Conservation (phyloP, 2,329 filamentous ascomycete genomes). For the Metarhizium humberi region DNA sequence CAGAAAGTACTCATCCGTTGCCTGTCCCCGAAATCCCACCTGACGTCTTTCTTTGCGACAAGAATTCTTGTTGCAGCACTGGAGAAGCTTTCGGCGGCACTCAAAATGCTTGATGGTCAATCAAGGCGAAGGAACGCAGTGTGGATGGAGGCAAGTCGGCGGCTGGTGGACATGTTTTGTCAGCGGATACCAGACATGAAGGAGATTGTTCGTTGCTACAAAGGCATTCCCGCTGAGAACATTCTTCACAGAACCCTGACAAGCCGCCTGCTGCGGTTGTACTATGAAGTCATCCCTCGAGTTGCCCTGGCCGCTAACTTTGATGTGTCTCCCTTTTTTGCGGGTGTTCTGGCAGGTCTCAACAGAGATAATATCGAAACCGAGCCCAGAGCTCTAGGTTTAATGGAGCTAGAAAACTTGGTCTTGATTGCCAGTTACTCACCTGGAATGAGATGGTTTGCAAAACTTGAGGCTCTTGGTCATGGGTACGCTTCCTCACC, state of each 20-base stretch:
- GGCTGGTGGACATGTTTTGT: slow-evolving; percentile 65
- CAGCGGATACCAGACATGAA: slow-evolving; percentile 74
- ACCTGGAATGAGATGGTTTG: slow-evolving; percentile 84
- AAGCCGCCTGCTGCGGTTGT: slow-evolving; percentile 72
- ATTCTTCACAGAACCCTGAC: slow-evolving; percentile 68
- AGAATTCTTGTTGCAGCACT: slow-evolving; percentile 71
- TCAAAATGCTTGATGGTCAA: slow-evolving; percentile 50
- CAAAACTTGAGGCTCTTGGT: slow-evolving; percentile 55
- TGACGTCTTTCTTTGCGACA: slow-evolving; percentile 77
- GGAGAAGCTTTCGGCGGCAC: slow-evolving; percentile 60
- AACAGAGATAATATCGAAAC: slow-evolving; percentile 43
- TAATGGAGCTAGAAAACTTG: slow-evolving; percentile 73
- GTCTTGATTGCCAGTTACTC: slow-evolving; percentile 73
- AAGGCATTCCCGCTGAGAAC: slow-evolving; percentile 57
- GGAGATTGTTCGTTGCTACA: slow-evolving; percentile 67
- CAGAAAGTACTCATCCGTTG: slow-evolving; percentile 74
- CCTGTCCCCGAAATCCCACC: slow-evolving; percentile 64
- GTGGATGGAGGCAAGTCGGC: slow-evolving; percentile 62
- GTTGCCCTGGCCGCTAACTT: slow-evolving; percentile 76
- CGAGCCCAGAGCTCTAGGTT: slow-evolving; percentile 42
- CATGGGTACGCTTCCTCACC: slow-evolving; percentile 42
- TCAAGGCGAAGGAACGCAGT: slow-evolving; percentile 28
- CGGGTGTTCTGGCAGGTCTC: slow-evolving; percentile 54
- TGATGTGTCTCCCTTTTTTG: slow-evolving; percentile 72
- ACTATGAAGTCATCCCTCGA: slow-evolving; percentile 74